phyloP scores from a whole-genome alignment of 768 basidiomycete genomes.

The Hericium alpestre region DNA sequence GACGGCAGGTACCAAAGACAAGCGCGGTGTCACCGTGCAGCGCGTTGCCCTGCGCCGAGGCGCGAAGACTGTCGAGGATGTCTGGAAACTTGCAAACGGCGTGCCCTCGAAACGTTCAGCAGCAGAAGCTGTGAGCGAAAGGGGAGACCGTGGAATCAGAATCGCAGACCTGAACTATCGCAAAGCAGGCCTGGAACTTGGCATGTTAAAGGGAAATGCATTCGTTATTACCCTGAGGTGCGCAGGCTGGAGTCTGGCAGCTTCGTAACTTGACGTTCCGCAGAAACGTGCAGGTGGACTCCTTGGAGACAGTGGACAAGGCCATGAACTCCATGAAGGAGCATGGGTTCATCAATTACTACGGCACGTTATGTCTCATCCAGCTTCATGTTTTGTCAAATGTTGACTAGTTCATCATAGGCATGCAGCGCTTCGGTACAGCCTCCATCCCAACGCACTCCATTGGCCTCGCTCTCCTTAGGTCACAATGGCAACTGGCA shows the following conservation, averaged over 20 bases:
- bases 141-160: constrained; percentile 84
- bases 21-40: constrained; percentile 92
- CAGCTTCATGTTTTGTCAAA: neutral
- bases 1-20: constrained; percentile 96
- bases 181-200: constrained; percentile 75
- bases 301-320: constrained; percentile 58
- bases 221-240: constrained; percentile 93
- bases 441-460: constrained; percentile 92
- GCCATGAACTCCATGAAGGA: constrained; percentile 69
- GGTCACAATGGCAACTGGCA: constrained; percentile 85
- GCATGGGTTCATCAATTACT: constrained; percentile 96
- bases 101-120: constrained; percentile 44
- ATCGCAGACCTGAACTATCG: constrained; percentile 84
- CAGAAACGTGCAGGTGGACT: constrained; percentile 80
- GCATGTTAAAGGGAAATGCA: constrained; percentile 93
- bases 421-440: constrained; percentile 99
- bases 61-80: constrained; percentile 67
- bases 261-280: neutral
- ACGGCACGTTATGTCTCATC: constrained; percentile 40
- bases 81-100: constrained; percentile 78
- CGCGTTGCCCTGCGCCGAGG: constrained; percentile 73
- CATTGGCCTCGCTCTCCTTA: constrained; percentile 83
- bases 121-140: constrained; percentile 48
- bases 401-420: constrained; percentile 25
- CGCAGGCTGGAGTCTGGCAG: constrained; percentile 7